Conservation (phyloP, 202 grass and related monocot genomes). For the Carex sylvatica region DNA sequence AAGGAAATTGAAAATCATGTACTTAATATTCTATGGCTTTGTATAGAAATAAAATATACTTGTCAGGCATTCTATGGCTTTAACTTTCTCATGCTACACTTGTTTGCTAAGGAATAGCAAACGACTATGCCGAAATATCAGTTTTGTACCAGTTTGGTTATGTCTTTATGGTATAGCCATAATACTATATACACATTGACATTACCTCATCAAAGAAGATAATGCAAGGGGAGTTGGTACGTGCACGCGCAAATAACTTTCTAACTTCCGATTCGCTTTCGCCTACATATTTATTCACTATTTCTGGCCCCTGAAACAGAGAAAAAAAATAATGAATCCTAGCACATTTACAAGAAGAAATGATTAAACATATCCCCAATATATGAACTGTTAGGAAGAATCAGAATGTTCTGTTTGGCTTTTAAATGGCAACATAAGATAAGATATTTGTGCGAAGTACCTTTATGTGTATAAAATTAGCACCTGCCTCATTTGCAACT, state of each 20-base stretch:
- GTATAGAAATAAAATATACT: not conserved
- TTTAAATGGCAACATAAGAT: not conserved
- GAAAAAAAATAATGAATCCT: constrained; percentile 1
- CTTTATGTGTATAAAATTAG: constrained; percentile 96
- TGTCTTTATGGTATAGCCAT: not conserved
- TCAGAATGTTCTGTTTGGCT: not conserved
- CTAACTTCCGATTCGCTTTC: constrained; percentile 91
- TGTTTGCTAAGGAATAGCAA: not conserved
- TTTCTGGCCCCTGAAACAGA: constrained; percentile 73
- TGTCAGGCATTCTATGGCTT: not conserved
- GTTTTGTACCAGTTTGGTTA: not conserved
- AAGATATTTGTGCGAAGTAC: constrained; percentile 21
- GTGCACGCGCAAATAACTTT: constrained; percentile 81
- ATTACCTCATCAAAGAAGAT: constrained; percentile 94
- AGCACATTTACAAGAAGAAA: not conserved
- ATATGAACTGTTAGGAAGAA: not conserved
- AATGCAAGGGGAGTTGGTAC: constrained; percentile 73
- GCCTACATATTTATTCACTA: constrained; percentile 93
- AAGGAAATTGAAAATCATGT: no score
- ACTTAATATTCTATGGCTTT: not conserved
- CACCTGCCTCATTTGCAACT: constrained; percentile 84
- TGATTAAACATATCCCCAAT: not conserved
- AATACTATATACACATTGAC: constrained; percentile 13
- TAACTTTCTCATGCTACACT: not conserved
- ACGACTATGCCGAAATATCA: constrained; percentile 1